These are phyloP conservation scores for Boletus fagicola DNA, from an alignment of 768 basidiomycete genomes.

Conservation along the genomic window DNA sequence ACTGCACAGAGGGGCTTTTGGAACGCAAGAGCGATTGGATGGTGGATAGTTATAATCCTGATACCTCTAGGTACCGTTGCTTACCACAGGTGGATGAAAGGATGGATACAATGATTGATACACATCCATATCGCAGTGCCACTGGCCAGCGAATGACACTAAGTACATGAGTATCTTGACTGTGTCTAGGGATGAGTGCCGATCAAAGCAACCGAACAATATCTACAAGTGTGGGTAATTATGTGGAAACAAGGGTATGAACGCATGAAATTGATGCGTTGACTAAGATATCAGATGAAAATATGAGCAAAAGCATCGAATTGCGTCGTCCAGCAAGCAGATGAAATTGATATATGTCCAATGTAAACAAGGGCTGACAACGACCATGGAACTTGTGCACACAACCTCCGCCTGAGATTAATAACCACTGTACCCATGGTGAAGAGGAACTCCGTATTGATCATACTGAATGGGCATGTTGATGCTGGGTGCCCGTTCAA, in stretches of 20 bases:
- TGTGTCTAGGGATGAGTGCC: constrained; percentile 4
- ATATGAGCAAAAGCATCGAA: not conserved
- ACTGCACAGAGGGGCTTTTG: not conserved
- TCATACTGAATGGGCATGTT: constrained; percentile 53
- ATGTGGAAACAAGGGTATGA: constrained; percentile 23
- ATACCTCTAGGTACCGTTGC: constrained; percentile 22
- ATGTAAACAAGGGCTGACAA: not conserved
- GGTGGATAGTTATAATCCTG: constrained; percentile 17
- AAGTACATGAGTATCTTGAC: constrained; percentile 3
- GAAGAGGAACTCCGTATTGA: constrained; percentile 55
- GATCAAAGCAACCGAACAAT: constrained; percentile 11
- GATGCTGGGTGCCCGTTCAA: constrained; percentile 38
- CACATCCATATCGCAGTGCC: constrained; percentile 8
- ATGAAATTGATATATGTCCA: constrained; percentile 7
- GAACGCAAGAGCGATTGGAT: constrained; percentile 7
- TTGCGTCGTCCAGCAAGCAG: constrained; percentile 36
- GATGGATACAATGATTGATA: constrained; percentile 22
- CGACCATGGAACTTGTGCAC: not conserved
- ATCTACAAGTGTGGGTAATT: not conserved
- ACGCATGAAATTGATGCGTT: constrained; percentile 11
- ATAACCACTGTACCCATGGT: constrained; percentile 42
- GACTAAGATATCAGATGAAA: not conserved
- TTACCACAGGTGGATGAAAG: constrained; percentile 24
- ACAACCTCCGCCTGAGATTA: not conserved
- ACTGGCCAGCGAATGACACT: not conserved